These are phyloP conservation scores for Wickerhamiella qilinensis DNA, from an alignment of 805 yeast species.

Conservation along the genomic window DNA sequence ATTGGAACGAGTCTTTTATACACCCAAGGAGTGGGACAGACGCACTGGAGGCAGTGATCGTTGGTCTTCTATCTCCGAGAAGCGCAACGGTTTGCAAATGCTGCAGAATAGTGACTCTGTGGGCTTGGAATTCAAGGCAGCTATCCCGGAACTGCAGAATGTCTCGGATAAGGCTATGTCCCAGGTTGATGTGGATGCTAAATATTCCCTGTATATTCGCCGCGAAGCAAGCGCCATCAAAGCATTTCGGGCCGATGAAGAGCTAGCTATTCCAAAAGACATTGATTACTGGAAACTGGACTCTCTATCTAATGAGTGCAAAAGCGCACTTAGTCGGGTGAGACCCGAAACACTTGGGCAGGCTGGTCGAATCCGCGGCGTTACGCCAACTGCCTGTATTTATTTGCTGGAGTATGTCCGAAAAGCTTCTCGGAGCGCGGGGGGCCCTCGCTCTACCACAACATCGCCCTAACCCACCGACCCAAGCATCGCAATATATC, in stretches of 20 bases:
- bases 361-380: conserved; percentile 86
- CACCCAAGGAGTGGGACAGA: conserved; percentile 48
- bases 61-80: conserved; percentile 38
- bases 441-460: too few species aligned
- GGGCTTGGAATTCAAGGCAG: conserved; percentile 27
- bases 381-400: conserved; percentile 83
- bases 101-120: conserved; percentile 48
- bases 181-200: conserved; percentile 62
- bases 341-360: conserved; percentile 89
- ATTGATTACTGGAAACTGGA: conserved; percentile 44
- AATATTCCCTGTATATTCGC: conserved; percentile 62
- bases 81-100: conserved; percentile 18
- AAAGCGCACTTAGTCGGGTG: conserved; percentile 47
- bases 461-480: too few species aligned
- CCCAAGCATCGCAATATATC: too few species aligned
- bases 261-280: conserved; percentile 48
- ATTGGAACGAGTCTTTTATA: conserved; percentile 29
- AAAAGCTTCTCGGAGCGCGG: conserved; percentile 5
- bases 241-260: conserved; percentile 77
- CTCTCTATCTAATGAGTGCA: conserved; percentile 64
- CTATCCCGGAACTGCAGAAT: conserved; percentile 25
- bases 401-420: conserved; percentile 38
- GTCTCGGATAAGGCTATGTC: conserved; percentile 33
- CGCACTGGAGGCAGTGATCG: conserved; percentile 24
- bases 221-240: conserved; percentile 55